Evolutionary conservation across 2,329 filamentous ascomycete species (phyloP).

Genomic region (Camillea tinctor): DNA sequence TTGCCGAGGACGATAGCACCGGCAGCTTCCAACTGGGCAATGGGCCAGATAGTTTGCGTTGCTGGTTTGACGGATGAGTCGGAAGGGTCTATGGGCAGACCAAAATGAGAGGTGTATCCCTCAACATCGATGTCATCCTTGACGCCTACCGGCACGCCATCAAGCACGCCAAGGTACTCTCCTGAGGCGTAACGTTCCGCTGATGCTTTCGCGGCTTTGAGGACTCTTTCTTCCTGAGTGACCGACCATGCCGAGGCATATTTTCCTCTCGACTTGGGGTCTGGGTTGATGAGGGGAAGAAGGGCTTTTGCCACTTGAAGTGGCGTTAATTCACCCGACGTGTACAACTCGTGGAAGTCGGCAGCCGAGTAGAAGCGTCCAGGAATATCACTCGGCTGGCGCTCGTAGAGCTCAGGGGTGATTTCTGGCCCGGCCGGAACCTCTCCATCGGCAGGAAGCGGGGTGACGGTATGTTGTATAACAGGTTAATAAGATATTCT

Average conservation of each 20-base stretch:
- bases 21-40: constrained; percentile 67
- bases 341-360: constrained; percentile 77
- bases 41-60: constrained; percentile 65
- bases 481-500: constrained; percentile 9
- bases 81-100: constrained; percentile 60
- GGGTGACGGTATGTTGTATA: constrained; percentile 55
- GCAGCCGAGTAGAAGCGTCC: constrained; percentile 66
- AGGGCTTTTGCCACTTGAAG: constrained; percentile 68
- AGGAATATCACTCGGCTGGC: constrained; percentile 39
- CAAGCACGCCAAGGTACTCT: constrained; percentile 64
- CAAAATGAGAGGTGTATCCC: constrained; percentile 67
- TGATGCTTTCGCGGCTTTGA: constrained; percentile 69
- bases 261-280: constrained; percentile 50
- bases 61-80: constrained; percentile 49
- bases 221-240: constrained; percentile 59
- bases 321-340: constrained; percentile 68
- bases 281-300: constrained; percentile 66
- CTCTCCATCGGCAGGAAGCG: constrained; percentile 39
- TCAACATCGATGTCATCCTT: constrained; percentile 77
- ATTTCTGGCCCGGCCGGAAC: constrained; percentile 38
- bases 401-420: constrained; percentile 40
- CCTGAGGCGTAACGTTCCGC: constrained; percentile 70
- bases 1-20: constrained; percentile 76
- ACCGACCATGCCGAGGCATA: constrained; percentile 76
- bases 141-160: constrained; percentile 79